Evolutionary conservation across 306 rosid species (phyloP).

Genomic region (Mimosa bimucronata): DNA sequence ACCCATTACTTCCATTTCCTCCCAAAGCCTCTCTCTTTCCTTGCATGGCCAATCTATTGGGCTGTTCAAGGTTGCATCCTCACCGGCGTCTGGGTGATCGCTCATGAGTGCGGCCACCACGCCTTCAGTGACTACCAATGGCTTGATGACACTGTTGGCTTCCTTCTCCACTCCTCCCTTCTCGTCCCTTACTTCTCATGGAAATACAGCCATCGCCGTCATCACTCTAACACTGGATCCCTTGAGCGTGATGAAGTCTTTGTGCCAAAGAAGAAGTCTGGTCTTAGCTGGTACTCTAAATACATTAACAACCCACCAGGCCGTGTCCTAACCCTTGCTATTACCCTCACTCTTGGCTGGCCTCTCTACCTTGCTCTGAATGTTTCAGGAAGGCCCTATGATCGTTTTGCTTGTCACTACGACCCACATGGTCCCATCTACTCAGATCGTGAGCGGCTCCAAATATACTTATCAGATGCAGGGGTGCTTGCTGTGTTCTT

Average conservation of each 20-base stretch:
- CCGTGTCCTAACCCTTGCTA: constrained; percentile 54
- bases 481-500: constrained; percentile 63
- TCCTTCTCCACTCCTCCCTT: constrained; percentile 83
- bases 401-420: constrained; percentile 82
- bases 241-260: constrained; percentile 92
- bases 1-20: constrained; percentile 13
- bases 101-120: constrained; percentile 98
- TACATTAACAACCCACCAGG: constrained; percentile 88
- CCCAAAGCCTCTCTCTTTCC: background rate
- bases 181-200: constrained; percentile 96
- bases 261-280: constrained; percentile 74
- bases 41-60: constrained; percentile 39
- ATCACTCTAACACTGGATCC: constrained; percentile 91
- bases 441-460: constrained; percentile 72
- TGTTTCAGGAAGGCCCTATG: constrained; percentile 86
- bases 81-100: constrained; percentile 96
- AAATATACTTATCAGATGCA: constrained; percentile 73
- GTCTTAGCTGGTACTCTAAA: constrained; percentile 60
- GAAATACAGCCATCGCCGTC: constrained; percentile 98
- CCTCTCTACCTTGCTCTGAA: constrained; percentile 82
- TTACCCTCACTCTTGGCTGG: constrained; percentile 90
- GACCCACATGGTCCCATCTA: constrained; percentile 90
- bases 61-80: constrained; percentile 77
- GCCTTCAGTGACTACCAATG: constrained; percentile 92
- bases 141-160: constrained; percentile 94